Evolutionary conservation across 208 protist genomes (phyloP).

Genomic region (Tetramitus jugosus): DNA sequence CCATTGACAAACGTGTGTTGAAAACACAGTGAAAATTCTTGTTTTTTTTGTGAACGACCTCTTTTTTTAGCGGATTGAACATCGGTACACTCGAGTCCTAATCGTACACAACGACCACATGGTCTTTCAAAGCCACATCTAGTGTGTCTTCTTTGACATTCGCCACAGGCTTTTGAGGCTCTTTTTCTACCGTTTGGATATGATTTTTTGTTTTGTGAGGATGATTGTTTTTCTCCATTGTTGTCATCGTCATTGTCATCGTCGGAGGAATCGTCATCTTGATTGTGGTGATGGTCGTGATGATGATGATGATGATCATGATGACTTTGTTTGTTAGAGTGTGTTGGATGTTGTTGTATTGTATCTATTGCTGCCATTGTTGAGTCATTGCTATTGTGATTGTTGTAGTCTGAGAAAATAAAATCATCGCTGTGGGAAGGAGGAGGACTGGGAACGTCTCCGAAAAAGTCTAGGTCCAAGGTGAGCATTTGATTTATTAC

Average conservation of each 20-base stretch:
- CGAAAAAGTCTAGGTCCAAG: too few relatives aligned
- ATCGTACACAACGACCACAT: neutral
- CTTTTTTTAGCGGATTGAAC: neutral
- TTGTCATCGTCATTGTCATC: neutral
- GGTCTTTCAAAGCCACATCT: conserved; percentile 15
- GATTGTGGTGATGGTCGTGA: too few relatives aligned
- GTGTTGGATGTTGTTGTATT: too few relatives aligned
- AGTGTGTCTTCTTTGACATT: conserved; percentile 7
- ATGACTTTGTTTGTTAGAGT: too few relatives aligned
- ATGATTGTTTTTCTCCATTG: neutral
- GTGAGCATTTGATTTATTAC: too few relatives aligned
- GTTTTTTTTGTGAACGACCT: neutral
- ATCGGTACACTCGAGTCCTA: neutral
- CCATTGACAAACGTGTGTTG: neutral
- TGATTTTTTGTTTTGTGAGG: neutral
- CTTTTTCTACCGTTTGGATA: conserved; percentile 16
- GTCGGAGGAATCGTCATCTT: neutral
- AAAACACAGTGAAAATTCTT: neutral
- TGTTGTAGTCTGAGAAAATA: too few relatives aligned
- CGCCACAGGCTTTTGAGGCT: neutral
- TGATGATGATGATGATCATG: too few relatives aligned
- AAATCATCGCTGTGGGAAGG: too few relatives aligned
- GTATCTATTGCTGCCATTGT: too few relatives aligned
- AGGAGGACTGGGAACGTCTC: too few relatives aligned
- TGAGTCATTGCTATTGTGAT: too few relatives aligned